phyloP scores from a whole-genome alignment of 805 yeast species.

The Candida germanica region DNA sequence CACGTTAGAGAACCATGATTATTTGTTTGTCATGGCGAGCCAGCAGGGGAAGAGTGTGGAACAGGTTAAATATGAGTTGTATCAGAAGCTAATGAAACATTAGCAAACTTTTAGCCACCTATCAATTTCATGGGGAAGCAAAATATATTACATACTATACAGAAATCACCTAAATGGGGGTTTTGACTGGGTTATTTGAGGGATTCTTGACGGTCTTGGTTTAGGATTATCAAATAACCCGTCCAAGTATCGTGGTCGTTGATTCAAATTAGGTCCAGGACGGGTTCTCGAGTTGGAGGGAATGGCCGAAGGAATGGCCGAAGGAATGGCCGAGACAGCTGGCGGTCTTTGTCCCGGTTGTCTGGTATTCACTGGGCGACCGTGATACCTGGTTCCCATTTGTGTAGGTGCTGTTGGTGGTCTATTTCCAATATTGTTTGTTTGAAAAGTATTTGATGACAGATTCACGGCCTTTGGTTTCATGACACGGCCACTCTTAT shows the following conservation, averaged over 20 bases:
- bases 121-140: neutral
- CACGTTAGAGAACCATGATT: conserved; percentile 34
- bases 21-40: conserved; percentile 22
- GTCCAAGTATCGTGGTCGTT: conserved; percentile 41
- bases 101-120: too few species aligned
- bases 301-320: too few species aligned
- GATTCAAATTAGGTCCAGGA: conserved; percentile 38
- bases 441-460: too few species aligned
- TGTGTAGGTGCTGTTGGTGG: too few species aligned
- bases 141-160: too few species aligned
- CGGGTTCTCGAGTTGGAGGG: conserved; percentile 2
- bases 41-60: conserved; percentile 43
- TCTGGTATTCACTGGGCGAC: too few species aligned
- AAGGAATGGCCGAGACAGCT: too few species aligned
- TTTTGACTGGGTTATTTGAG: conserved; percentile 3
- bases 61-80: conserved; percentile 40
- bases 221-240: conserved; percentile 28
- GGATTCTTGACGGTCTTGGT: conserved; percentile 9
- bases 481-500: too few species aligned
- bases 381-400: too few species aligned
- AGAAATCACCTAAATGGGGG: conserved; percentile 20
- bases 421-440: too few species aligned
- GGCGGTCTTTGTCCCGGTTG: too few species aligned
- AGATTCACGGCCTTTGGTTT: too few species aligned
- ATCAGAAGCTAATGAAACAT: conserved; percentile 21